phyloP scores from a whole-genome alignment of 768 basidiomycete genomes.

The Fomitopsis serialis region DNA sequence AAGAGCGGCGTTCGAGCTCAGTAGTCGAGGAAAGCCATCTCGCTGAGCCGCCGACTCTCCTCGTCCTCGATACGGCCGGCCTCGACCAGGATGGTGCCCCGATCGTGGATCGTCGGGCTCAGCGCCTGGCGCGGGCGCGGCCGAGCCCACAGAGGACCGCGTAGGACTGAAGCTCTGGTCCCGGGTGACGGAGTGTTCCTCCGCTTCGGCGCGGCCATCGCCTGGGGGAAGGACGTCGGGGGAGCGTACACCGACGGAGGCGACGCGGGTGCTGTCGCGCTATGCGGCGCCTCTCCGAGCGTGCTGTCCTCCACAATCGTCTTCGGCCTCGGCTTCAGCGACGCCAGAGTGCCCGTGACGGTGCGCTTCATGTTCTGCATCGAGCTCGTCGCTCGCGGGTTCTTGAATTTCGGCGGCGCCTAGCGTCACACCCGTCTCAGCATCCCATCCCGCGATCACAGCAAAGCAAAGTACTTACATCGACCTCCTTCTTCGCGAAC shows the following conservation, averaged over 20 bases:
- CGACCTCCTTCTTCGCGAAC: conserved; percentile 8
- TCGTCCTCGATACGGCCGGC: conserved; percentile 55
- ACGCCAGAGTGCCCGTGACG: conserved; percentile 27
- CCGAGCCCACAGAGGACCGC: conserved; percentile 9
- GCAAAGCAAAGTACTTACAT: neutral
- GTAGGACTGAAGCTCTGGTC: neutral
- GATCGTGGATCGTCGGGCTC: conserved; percentile 53
- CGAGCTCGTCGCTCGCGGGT: conserved; percentile 28
- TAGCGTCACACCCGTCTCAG: neutral
- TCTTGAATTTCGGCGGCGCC: conserved; percentile 2
- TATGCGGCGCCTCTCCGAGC: conserved; percentile 18
- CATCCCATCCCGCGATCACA: neutral
- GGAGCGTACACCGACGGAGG: conserved; percentile 8
- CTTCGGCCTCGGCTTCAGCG: conserved; percentile 18
- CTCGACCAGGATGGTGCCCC: conserved; percentile 50
- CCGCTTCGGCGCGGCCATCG: neutral
- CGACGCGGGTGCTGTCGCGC: conserved; percentile 3
- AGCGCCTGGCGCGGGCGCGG: conserved; percentile 36
- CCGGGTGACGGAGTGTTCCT: conserved; percentile 1
- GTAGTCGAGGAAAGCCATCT: conserved; percentile 51
- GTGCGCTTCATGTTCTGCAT: conserved; percentile 43
- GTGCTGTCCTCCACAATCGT: conserved; percentile 12
- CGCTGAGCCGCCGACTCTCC: conserved; percentile 64
- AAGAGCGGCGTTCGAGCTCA: neutral
- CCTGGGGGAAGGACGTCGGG: conserved; percentile 1